Percentiles rank a stretch among this genome's conserved stretches.
These are phyloP conservation scores for Carex pumila DNA, from an alignment of 176 grass and related monocot genomes.

Conservation along the genomic window DNA sequence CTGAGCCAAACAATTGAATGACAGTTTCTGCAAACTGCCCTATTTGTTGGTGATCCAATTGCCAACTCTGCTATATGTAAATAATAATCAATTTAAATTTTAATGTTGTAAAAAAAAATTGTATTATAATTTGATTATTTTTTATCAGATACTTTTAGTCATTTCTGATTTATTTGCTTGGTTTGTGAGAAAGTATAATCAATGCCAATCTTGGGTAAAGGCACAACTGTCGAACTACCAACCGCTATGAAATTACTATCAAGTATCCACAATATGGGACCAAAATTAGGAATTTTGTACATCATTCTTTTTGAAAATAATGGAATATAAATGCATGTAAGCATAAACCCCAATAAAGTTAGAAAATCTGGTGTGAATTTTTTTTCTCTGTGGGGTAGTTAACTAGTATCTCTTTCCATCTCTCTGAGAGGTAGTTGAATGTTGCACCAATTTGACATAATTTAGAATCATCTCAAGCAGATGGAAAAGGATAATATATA, in stretches of 20 bases:
- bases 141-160: not conserved
- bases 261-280: not conserved
- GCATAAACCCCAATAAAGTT: no score
- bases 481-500: no score
- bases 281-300: no score
- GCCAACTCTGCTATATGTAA: constrained; percentile 23
- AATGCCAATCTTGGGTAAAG: not conserved
- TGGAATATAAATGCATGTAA: no score
- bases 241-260: not conserved
- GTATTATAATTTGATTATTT: not conserved
- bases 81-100: constrained; percentile 10
- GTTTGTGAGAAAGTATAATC: not conserved
- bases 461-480: no score
- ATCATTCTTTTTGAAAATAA: no score
- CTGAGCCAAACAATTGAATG: constrained; percentile 69
- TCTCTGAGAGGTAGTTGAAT: no score
- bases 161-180: not conserved
- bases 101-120: not conserved
- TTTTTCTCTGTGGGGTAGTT: no score
- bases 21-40: constrained; percentile 49
- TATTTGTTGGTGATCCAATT: constrained; percentile 46
- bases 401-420: no score
- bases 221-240: not conserved
- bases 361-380: no score
- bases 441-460: no score